Conservation (phyloP, 345 rosid genomes). For the Atalantia buxifolia region DNA sequence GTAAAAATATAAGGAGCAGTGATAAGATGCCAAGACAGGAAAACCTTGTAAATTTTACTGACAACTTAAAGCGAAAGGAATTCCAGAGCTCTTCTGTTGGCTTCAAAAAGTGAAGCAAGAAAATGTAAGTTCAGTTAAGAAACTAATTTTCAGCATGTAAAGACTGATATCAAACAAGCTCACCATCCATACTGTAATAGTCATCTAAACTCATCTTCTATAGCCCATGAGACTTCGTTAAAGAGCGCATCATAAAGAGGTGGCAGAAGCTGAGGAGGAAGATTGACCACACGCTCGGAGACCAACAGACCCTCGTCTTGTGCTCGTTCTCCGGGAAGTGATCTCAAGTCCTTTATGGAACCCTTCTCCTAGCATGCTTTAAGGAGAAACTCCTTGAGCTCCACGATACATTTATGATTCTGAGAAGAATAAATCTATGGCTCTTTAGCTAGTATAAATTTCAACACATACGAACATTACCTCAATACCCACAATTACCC, state of each 20-base stretch:
- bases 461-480: background rate
- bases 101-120: constrained; percentile 33
- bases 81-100: constrained; percentile 66
- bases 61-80: constrained; percentile 59
- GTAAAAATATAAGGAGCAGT: background rate
- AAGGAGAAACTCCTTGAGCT: constrained; percentile 61
- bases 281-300: constrained; percentile 77
- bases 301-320: constrained; percentile 63
- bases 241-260: constrained; percentile 76
- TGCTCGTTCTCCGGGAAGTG: constrained; percentile 53
- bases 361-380: constrained; percentile 48
- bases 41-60: constrained; percentile 79
- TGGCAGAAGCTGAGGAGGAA: constrained; percentile 87
- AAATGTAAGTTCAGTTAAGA: constrained; percentile 5
- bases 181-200: constrained; percentile 14
- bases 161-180: constrained; percentile 10
- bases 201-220: constrained; percentile 83
- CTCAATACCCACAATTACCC: background rate
- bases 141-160: background rate
- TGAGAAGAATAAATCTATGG: constrained; percentile 14
- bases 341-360: constrained; percentile 30
- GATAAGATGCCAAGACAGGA: background rate
- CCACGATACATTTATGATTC: constrained; percentile 63
- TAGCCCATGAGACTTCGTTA: constrained; percentile 86
- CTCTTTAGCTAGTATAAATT: background rate